These are phyloP conservation scores for Dittrichia graveolens DNA, from an alignment of 129 eudicot genomes.

Conservation along the genomic window DNA sequence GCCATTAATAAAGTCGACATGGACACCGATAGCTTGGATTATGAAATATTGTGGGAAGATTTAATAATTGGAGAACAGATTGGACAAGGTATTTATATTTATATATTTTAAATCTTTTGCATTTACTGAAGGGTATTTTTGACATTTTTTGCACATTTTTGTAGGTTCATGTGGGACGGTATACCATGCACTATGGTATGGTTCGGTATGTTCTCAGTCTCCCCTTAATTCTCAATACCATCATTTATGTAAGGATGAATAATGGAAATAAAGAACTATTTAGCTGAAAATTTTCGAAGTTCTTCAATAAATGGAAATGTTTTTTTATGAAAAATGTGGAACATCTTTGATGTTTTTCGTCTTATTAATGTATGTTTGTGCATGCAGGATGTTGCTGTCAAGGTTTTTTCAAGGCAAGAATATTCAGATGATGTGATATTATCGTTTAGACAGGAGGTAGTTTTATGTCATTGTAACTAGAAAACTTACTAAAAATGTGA, in stretches of 20 bases:
- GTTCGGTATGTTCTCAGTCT: slow-evolving; percentile 85
- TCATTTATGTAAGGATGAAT: neutral
- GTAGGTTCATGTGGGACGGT: slow-evolving; percentile 98
- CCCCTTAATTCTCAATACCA: slow-evolving; percentile 24
- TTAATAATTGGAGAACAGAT: slow-evolving; percentile 87
- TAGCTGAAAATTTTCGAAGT: neutral
- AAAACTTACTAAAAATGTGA: neutral
- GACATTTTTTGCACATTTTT: slow-evolving; percentile 11
- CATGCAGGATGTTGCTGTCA: slow-evolving; percentile 96
- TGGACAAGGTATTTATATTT: slow-evolving; percentile 69
- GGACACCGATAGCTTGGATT: slow-evolving; percentile 78
- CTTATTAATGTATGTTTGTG: slow-evolving; percentile 1
- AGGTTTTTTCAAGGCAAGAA: slow-evolving; percentile 90
- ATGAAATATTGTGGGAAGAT: slow-evolving; percentile 96
- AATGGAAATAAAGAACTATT: neutral
- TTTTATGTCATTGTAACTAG: neutral
- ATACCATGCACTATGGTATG: slow-evolving; percentile 96
- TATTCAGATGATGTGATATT: slow-evolving; percentile 85
- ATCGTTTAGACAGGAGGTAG: slow-evolving; percentile 92
- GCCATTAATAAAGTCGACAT: slow-evolving; percentile 70
- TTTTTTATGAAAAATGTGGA: neutral
- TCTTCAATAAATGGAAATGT: neutral
- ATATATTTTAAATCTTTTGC: neutral
- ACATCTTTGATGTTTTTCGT: neutral
- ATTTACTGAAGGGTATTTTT: slow-evolving; percentile 7